phyloP scores from a whole-genome alignment of 768 basidiomycete species.

The Russula sp. region DNA sequence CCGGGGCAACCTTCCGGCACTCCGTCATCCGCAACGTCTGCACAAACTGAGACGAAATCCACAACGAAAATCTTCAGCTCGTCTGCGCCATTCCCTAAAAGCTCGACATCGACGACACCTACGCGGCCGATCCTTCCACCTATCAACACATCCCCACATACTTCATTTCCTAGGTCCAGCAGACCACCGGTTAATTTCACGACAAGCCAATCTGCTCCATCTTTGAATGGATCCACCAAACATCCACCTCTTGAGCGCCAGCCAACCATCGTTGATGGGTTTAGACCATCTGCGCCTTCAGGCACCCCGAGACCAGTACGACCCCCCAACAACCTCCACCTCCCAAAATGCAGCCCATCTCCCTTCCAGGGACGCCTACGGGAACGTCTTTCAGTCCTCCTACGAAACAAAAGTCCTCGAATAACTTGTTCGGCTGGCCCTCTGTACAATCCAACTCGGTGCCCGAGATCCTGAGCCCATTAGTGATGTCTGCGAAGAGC shows the following conservation, averaged over 20 bases:
- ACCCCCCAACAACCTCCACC: constrained; percentile 30
- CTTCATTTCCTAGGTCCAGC: background rate
- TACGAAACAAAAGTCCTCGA: constrained; percentile 28
- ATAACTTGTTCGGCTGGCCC: constrained; percentile 34
- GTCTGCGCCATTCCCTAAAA: constrained; percentile 6
- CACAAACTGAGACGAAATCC: background rate
- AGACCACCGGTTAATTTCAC: background rate
- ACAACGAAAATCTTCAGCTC: background rate
- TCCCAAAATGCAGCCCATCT: constrained; percentile 32
- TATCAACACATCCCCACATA: constrained; percentile 24
- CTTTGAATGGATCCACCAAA: constrained; percentile 12
- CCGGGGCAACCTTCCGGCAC: constrained; percentile 20
- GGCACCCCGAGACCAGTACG: background rate
- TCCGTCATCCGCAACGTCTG: constrained; percentile 29
- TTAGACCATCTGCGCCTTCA: background rate
- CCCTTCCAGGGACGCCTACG: constrained; percentile 38
- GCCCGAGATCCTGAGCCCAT: constrained; percentile 34
- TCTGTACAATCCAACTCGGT: constrained; percentile 27
- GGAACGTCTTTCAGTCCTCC: constrained; percentile 33
- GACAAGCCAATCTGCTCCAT: constrained; percentile 22
- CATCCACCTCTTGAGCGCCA: constrained; percentile 11
- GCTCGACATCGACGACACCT: constrained; percentile 14
- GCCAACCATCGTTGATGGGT: constrained; percentile 18
- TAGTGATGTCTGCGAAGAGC: constrained; percentile 25
- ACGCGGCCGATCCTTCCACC: constrained; percentile 24